Conservation (phyloP, 345 rosid genomes). For the Adansonia digitata region DNA sequence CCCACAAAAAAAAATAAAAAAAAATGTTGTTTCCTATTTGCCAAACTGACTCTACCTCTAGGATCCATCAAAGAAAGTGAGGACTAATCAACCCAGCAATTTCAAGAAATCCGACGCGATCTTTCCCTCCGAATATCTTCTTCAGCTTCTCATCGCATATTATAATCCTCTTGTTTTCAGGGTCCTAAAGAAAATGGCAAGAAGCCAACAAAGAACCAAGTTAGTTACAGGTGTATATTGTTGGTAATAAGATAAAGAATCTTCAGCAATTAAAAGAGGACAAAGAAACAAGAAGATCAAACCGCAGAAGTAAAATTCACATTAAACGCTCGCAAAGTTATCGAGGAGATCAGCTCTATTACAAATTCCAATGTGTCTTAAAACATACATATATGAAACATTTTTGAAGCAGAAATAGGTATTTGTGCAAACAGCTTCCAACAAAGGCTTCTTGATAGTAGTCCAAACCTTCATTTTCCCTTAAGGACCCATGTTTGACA, state of each 20-base stretch:
- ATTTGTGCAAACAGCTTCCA: no score
- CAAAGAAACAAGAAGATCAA: neutral
- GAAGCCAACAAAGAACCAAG: neutral
- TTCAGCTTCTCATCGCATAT: slow-evolving; percentile 92
- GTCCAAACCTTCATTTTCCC: no score
- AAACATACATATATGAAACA: neutral
- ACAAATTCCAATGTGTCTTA: neutral
- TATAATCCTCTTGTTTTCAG: slow-evolving; percentile 71
- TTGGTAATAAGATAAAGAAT: neutral
- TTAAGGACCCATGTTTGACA: no score
- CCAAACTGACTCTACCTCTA: neutral
- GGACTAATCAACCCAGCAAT: slow-evolving; percentile 84
- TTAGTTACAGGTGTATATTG: neutral
- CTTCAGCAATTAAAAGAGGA: neutral
- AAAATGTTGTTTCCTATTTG: neutral
- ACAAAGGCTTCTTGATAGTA: neutral
- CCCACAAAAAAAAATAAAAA: no score
- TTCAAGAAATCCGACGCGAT: slow-evolving; percentile 82
- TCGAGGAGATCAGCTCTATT: neutral
- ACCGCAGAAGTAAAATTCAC: neutral
- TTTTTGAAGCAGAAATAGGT: neutral
- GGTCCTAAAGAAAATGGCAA: slow-evolving; percentile 51
- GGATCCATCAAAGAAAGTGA: slow-evolving; percentile 54
- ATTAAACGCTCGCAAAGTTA: neutral
- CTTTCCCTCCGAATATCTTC: slow-evolving; percentile 82